Base-by-base conservation (phyloP, 2,329 filamentous ascomycete genomes). In the Paraconiothyrium sp. region DNA sequence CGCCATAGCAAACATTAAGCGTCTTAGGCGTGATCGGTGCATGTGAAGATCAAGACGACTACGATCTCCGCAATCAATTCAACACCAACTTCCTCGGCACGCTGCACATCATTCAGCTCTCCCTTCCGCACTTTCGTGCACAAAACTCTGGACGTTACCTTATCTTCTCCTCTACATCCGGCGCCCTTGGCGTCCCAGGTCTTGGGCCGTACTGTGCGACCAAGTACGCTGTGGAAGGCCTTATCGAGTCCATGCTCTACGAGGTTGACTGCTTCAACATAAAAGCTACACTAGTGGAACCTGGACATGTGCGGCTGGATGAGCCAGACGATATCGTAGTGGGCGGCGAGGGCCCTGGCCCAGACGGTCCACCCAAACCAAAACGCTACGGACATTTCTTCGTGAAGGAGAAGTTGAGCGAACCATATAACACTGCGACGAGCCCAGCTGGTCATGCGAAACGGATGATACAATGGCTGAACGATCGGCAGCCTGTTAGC, bases 1-100 rank as follows among this genome's bases (percentile, higher is more conserved):
- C 14, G 22, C 10, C 35, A 32, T 10, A 10, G 6, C 46, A 22
- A 44, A 24, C 7, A 22, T 30, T 48, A 20, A 47, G 22, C 9
- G 39, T 30, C 43, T 37, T 50, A 72, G 73, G 74, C 57, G 93
- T 99, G 57, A 97, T 98, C 69, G 94, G 93, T 32, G 90, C 94
- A 1, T 97, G 94, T 79, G 95, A 98, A 80, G 95, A 98, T 80
- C 95, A 98, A 81, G 93, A 97, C 78, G 93, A 97, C 76, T 90
- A 93, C 78, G 95, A 98, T 75, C 87, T 98, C 69, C 91, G 93
- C 61, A 94, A 97, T 73, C 95, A 98, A 79, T 97, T 98, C 80
- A 93, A 96, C 83, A 97, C 94, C 24, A 99, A 99, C 79, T 97
- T 97, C 79, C 94, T 97, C 84, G 95, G 95, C 57, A 96, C 93